These are phyloP conservation scores for Trametes polyzona DNA, from an alignment of 1,284 basidiomycete genomes.

Conservation along the genomic window DNA sequence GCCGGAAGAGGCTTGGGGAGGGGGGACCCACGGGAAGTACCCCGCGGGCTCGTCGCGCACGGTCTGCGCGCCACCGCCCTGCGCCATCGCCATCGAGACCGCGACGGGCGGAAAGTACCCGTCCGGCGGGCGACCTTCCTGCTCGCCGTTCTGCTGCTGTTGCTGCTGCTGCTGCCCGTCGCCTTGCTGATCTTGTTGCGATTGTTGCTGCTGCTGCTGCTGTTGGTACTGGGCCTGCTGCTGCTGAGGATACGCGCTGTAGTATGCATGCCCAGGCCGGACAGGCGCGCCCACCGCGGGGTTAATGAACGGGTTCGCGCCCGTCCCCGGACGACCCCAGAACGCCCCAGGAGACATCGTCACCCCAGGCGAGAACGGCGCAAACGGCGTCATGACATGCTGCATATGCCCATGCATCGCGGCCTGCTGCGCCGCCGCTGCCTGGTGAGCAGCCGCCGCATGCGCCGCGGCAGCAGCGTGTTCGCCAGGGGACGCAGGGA, in stretches of 20 bases:
- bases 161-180: not conserved
- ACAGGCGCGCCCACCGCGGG: conserved; percentile 73
- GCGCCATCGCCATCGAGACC: conserved; percentile 19
- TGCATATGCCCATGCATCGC: conserved; percentile 25
- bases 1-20: too few relatives aligned
- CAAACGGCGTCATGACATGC: conserved; percentile 34
- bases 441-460: conserved; percentile 10
- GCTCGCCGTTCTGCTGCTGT: conserved; percentile 13
- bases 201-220: conserved; percentile 9
- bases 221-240: conserved; percentile 10
- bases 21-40: conserved; percentile 50
- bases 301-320: conserved; percentile 61
- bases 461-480: too few relatives aligned
- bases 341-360: conserved; percentile 74
- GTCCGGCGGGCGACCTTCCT: conserved; percentile 19
- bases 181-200: conserved; percentile 8
- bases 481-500: conserved; percentile 12
- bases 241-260: conserved; percentile 13
- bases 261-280: conserved; percentile 19
- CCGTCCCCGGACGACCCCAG: conserved; percentile 58
- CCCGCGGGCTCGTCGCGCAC: conserved; percentile 35
- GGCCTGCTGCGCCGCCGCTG: conserved; percentile 11
- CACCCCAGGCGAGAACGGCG: conserved; percentile 66
- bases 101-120: conserved; percentile 39
- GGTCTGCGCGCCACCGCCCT: conserved; percentile 12